These are phyloP conservation scores for Litsea cubeba DNA, from an alignment of 164 flowering plant genomes.

Conservation along the genomic window DNA sequence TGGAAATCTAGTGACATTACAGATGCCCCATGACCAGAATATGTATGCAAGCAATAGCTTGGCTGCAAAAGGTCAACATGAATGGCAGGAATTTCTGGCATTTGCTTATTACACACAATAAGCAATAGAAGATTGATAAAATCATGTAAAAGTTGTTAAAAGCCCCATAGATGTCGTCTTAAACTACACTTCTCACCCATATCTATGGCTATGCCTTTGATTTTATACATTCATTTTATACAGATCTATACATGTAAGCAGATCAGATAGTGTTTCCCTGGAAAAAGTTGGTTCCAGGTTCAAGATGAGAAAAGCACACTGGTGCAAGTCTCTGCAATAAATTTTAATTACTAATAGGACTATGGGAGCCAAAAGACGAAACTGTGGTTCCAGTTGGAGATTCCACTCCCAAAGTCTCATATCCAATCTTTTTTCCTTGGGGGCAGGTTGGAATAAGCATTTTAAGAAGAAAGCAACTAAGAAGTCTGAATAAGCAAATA, in stretches of 20 bases:
- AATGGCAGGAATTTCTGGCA: background rate
- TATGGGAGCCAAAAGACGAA: too few relatives aligned
- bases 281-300: too few relatives aligned
- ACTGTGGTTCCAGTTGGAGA: too few relatives aligned
- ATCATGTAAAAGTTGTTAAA: background rate
- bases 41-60: slow-evolving; percentile 41
- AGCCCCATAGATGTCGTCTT: background rate
- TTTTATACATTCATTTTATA: too few relatives aligned
- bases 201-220: too few relatives aligned
- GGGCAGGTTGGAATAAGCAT: background rate
- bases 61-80: slow-evolving; percentile 56
- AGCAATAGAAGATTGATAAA: background rate
- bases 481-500: background rate
- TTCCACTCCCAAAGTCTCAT: background rate
- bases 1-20: slow-evolving; percentile 89
- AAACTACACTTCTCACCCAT: too few relatives aligned
- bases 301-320: too few relatives aligned
- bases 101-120: background rate
- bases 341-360: too few relatives aligned
- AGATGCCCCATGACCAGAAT: slow-evolving; percentile 54
- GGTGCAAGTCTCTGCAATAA: too few relatives aligned
- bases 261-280: too few relatives aligned
- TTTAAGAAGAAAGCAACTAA: background rate
- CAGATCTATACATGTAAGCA: too few relatives aligned
- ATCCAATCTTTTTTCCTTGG: background rate